Evolutionary conservation across 2,329 filamentous ascomycete genomes (phyloP), one percentile per base, ranked within the genome.

Genomic region (Didymella pomorum): DNA sequence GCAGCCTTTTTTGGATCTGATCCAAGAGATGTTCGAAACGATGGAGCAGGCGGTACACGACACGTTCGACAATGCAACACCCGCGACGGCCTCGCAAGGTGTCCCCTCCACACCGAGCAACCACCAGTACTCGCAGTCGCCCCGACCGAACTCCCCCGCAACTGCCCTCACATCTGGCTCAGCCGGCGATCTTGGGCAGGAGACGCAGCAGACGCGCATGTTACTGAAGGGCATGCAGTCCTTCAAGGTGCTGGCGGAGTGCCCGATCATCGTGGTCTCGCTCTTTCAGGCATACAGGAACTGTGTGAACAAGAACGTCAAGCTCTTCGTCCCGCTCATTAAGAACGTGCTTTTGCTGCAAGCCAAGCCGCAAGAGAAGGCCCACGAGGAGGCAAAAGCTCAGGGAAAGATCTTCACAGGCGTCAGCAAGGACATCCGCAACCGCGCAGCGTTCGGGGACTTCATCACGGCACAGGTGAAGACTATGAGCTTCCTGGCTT

Each of bases 381-480:
- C 94, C 3, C 95, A 99, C 74, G 84, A 85, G 26, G 93, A 97
- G 69, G 95, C 95, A 12, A 88, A 87, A 41, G 86, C 88, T 0
- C 89, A 88, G 69, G 89, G 89, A 16, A 90, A 88, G 31, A 90
- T 96, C 14, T 97, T 98, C 72, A 95, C 92, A 0, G 94, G 95
- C 2, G 92, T 99, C 52, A 96, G 92, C 78, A 91, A 91, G 46
- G 91, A 92, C 57, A 97, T 99, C 72, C 94, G 92, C 78, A 97
- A 98, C 69, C 85, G 93, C 56, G 90, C 90, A 12, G 94, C 93
- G 0, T 99, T 98, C 80, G 95, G 94, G 33, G 96, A 99, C 70
- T 96, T 98, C 66, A 96, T 99, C 64, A 98, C 93, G 0, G 93
- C 94, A 1, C 96, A 99, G 76, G 95, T 99, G 16, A 98, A 99